These are phyloP conservation scores for Zizania latifolia DNA, from an alignment of 176 grass and related monocot species.

Conservation along the genomic window DNA sequence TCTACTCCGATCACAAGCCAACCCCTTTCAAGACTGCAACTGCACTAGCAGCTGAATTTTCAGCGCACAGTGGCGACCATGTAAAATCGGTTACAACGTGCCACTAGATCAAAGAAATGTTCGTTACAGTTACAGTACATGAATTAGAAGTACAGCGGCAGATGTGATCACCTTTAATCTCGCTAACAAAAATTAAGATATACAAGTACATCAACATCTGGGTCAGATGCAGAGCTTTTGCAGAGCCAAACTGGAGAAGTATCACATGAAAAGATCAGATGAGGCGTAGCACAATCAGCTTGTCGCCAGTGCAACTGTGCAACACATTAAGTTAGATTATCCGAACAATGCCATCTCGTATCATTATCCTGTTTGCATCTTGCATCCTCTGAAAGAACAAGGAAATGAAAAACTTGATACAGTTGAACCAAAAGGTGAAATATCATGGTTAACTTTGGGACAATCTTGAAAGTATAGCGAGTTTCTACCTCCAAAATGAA, in stretches of 20 bases:
- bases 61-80: neutral
- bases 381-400: constrained; percentile 79
- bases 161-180: neutral
- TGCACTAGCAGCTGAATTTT: neutral
- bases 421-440: neutral
- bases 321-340: constrained; percentile 63
- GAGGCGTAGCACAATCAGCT: neutral
- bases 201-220: neutral
- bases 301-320: neutral
- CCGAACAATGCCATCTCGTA: constrained; percentile 67
- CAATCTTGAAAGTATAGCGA: neutral
- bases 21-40: neutral
- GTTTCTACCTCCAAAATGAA: constrained; percentile 70
- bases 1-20: neutral
- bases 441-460: neutral
- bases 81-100: neutral
- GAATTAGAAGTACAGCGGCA: neutral
- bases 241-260: neutral
- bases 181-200: constrained; percentile 18
- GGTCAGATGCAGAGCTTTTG: neutral
- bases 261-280: neutral
- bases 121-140: constrained; percentile 7
- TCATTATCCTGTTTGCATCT: constrained; percentile 89
- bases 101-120: constrained; percentile 13
- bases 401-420: neutral